Evolutionary conservation across 257 asterid genomes (phyloP), one percentile per base, ranked within the genome.

Genomic region (Rehmannia glutinosa): DNA sequence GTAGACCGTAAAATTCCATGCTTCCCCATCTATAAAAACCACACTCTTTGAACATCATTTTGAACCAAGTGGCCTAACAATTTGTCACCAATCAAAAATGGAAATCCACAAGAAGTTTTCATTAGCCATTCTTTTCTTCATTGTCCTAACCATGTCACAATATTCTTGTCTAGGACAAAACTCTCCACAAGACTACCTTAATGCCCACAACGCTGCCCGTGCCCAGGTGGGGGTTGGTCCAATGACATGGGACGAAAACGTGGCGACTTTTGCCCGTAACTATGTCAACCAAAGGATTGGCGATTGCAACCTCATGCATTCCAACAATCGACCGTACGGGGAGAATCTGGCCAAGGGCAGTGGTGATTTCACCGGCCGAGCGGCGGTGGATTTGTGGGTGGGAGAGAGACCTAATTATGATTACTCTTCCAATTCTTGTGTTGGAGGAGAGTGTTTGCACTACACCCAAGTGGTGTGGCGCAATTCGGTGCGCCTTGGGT

Each of bases 401-500:
- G 45, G 17, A 0, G 86, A 85, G 60, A 72, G 21, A 75, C 5
- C 12, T 1, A 17, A 49, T 41, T 85, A 85, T 15, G 1, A 76
- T 10, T 25, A 65, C n/a, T 17, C 9, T 0, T 66, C 80, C n/a
- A 85, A 82, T 43, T 8, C 77, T 0, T 80, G 88, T 21, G 30
- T 10, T 0, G 13, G 78, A 0, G 86, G 83, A 0, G 43, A 36
- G 52, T 78, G 82, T 5, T 2, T 32, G 0, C 88, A 80, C 43
- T 84, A 85, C n/a, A 82, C 86, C 0, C 91, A 82, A 10, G 83
- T 85, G 15, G 86, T 84, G 21, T 84, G 87, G 83, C 66, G 81
- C 3, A 52, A 73, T n/a, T 81, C 86, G 1, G 73, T 68, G 1
- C 42, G 61, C 0, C 59, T 84, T 0, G 90, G 87, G 4, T 82